phyloP scores from a whole-genome alignment of 2,329 filamentous ascomycete genomes.

The Aspergillus awamori region DNA sequence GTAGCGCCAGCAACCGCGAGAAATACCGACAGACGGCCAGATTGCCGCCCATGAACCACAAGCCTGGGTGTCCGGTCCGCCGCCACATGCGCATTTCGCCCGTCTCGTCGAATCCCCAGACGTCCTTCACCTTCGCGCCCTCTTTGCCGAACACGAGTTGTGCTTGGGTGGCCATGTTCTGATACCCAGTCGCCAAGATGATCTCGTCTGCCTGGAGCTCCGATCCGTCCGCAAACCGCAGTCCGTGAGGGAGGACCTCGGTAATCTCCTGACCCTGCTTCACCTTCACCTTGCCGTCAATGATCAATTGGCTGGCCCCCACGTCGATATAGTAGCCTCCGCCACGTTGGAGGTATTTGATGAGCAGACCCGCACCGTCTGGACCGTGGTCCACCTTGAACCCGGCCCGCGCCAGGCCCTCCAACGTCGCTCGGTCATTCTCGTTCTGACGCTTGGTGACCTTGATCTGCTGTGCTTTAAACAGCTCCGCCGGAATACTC shows the following conservation, averaged over 20 bases:
- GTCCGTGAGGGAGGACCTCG: constrained; percentile 53
- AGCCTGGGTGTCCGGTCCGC: constrained; percentile 63
- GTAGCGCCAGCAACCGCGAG: constrained; percentile 56
- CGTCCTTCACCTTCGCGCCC: constrained; percentile 61
- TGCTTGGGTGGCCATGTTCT: constrained; percentile 69
- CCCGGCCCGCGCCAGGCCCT: constrained; percentile 57
- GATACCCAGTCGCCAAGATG: constrained; percentile 61
- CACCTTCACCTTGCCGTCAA: constrained; percentile 65
- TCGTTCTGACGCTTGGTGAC: constrained; percentile 43
- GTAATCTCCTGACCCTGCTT: constrained; percentile 64
- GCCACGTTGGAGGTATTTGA: constrained; percentile 67
- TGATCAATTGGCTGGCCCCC: constrained; percentile 64
- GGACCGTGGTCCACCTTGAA: constrained; percentile 64
- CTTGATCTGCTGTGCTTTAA: constrained; percentile 61
- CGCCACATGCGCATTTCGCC: constrained; percentile 65
- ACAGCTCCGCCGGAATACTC: constrained; percentile 60
- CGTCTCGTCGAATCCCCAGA: constrained; percentile 64
- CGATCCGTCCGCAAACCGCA: constrained; percentile 59
- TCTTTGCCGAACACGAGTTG: constrained; percentile 64
- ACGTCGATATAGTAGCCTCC: constrained; percentile 74
- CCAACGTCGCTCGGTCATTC: constrained; percentile 41
- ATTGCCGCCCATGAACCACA: constrained; percentile 71
- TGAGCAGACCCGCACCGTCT: constrained; percentile 59
- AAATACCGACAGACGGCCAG: constrained; percentile 65
- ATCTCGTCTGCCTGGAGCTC: constrained; percentile 66